A percentile compares a stretch with the other conserved stretches of the same genome.
These are phyloP conservation scores for Orbilia oligospora DNA, from an alignment of 2,329 filamentous ascomycete species.

Conservation along the genomic window DNA sequence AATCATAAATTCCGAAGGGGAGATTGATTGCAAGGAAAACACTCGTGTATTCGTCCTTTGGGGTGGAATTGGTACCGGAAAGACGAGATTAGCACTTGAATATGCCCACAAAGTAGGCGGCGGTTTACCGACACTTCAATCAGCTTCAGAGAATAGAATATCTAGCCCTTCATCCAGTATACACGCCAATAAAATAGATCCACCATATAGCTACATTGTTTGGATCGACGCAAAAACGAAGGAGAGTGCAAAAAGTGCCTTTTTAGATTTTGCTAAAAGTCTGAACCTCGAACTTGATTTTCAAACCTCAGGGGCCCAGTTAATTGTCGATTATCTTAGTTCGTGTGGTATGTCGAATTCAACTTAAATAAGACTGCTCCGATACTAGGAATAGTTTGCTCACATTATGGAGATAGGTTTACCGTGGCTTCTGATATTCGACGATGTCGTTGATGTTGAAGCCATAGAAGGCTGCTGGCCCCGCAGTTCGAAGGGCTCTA, in stretches of 20 bases:
- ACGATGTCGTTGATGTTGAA: background rate
- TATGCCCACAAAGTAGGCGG: background rate
- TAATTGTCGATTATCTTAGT: background rate
- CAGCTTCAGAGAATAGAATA: background rate
- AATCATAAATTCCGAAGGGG: too few species aligned
- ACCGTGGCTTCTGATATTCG: constrained; percentile 25
- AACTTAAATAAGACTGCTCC: background rate
- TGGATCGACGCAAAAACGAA: constrained; percentile 19
- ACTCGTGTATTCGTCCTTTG: constrained; percentile 12
- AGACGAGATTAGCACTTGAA: constrained; percentile 32
- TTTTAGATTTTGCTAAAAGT: background rate
- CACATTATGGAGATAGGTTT: background rate
- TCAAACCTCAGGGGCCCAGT: background rate
- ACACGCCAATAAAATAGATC: background rate
- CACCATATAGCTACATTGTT: background rate
- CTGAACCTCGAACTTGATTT: background rate
- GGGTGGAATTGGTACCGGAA: constrained; percentile 25
- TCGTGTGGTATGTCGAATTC: background rate
- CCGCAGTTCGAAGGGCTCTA: background rate
- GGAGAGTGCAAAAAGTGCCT: background rate
- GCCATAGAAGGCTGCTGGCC: background rate
- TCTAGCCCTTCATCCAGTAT: background rate
- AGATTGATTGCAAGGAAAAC: too few species aligned
- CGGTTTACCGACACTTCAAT: background rate
- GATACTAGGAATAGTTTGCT: too few species aligned